Conservation (phyloP, 2,329 filamentous ascomycete species). For the Penicillium janthinellum region DNA sequence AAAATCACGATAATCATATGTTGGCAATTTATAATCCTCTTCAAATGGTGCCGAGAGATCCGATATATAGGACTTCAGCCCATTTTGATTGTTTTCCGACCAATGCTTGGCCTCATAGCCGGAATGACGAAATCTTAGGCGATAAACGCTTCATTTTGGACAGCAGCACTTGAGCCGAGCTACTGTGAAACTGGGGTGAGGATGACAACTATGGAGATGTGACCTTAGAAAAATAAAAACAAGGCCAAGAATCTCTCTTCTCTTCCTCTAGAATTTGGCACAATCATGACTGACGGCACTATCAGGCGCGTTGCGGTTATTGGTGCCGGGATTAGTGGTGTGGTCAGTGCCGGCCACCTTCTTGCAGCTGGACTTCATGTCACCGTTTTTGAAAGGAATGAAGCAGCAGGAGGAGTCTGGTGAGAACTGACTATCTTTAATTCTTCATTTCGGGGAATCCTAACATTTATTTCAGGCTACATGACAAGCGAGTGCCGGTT, state of each 20-base stretch:
- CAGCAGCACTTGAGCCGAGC: background rate
- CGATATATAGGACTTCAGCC: background rate
- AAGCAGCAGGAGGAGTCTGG: constrained; percentile 59
- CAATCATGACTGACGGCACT: constrained; percentile 23
- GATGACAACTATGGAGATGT: background rate
- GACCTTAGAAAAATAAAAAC: background rate
- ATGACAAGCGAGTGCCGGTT: constrained; percentile 51
- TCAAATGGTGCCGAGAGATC: constrained; percentile 6
- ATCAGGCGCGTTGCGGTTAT: constrained; percentile 48
- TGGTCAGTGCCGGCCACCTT: constrained; percentile 52
- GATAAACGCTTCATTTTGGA: constrained; percentile 6
- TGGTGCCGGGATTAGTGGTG: constrained; percentile 56
- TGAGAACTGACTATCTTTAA: constrained; percentile 27
- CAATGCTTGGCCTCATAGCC: background rate
- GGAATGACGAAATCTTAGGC: constrained; percentile 16
- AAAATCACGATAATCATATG: constrained; percentile 22
- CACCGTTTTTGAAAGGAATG: constrained; percentile 57
- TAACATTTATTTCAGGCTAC: constrained; percentile 43
- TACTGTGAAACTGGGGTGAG: background rate
- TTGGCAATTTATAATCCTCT: constrained; percentile 13
- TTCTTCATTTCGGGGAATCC: too few relatives aligned
- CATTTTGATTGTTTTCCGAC: background rate
- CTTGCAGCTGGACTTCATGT: constrained; percentile 50
- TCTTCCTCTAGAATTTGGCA: background rate
- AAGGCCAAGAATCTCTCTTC: background rate